These are phyloP conservation scores for Ascochyta koolunga DNA, from an alignment of 2,329 filamentous ascomycete genomes.

Conservation along the genomic window DNA sequence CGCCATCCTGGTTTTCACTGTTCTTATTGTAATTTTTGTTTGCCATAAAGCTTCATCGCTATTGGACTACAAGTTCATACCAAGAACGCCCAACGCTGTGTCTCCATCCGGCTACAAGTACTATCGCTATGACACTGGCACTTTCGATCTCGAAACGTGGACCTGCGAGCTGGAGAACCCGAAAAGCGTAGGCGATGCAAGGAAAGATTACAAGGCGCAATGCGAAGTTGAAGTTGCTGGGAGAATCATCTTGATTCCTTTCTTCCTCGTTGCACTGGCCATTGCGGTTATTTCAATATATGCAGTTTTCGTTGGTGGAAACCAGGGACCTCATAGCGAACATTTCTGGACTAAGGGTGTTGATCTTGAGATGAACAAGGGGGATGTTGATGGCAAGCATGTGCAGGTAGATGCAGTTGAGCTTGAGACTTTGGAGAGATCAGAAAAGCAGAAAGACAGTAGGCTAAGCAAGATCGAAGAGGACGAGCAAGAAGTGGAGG, in stretches of 20 bases:
- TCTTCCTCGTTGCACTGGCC: conserved; percentile 29
- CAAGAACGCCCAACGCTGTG: neutral
- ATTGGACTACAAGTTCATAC: conserved; percentile 36
- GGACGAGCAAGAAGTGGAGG: conserved; percentile 6
- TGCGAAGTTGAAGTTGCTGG: conserved; percentile 40
- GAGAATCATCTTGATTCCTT: conserved; percentile 38
- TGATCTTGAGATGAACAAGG: conserved; percentile 39
- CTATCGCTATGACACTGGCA: conserved; percentile 41
- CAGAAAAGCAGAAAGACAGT: conserved; percentile 2
- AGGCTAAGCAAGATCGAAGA: conserved; percentile 17
- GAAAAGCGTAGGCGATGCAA: conserved; percentile 30
- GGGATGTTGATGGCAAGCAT: conserved; percentile 22
- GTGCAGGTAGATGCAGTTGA: conserved; percentile 11
- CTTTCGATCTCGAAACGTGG: conserved; percentile 47
- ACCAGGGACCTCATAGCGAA: conserved; percentile 27
- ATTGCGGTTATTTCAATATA: conserved; percentile 30
- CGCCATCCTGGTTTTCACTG: conserved; percentile 37
- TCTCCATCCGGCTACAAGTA: conserved; percentile 16
- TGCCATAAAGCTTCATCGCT: conserved; percentile 39
- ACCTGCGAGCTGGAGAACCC: conserved; percentile 37
- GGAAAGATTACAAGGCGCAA: conserved; percentile 36
- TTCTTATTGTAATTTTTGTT: conserved; percentile 38
- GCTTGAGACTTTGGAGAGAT: neutral
- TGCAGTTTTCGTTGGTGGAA: conserved; percentile 29
- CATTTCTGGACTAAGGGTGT: conserved; percentile 37